Conservation (phyloP, 208 protist genomes). For the Leptomonas pyrrhocoris region DNA sequence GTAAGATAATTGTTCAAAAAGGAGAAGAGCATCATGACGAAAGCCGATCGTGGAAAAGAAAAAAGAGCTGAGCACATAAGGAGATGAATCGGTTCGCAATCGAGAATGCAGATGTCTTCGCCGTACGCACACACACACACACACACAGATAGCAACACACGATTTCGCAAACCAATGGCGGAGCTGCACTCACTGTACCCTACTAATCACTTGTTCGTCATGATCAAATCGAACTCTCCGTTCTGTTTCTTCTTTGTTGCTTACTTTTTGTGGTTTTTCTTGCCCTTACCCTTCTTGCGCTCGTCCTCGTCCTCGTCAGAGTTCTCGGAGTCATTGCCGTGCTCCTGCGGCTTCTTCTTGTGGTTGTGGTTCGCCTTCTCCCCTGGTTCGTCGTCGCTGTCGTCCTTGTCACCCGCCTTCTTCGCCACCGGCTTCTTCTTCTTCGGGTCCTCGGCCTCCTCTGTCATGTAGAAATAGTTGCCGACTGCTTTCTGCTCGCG, state of each 20-base stretch:
- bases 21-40: too few species aligned
- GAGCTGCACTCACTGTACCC: not conserved
- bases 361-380: conserved; percentile 24
- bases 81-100: not conserved
- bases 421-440: conserved; percentile 42
- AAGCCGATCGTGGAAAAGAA: not conserved
- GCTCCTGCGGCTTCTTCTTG: conserved; percentile 22
- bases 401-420: conserved; percentile 45
- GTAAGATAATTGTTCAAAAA: conserved; percentile 1
- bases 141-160: not conserved
- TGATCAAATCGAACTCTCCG: not conserved
- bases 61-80: not conserved
- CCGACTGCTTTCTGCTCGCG: conserved; percentile 97
- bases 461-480: conserved; percentile 99
- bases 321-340: conserved; percentile 15
- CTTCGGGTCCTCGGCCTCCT: conserved; percentile 52
- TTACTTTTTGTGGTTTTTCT: conserved; percentile 45
- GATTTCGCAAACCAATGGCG: not conserved
- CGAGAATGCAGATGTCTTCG: not conserved
- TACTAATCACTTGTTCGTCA: not conserved
- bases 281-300: conserved; percentile 39
- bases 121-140: too few species aligned
- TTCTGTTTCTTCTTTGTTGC: not conserved
- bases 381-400: conserved; percentile 93
- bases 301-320: conserved; percentile 32